Conservation (phyloP, 2,329 filamentous ascomycete genomes). For the Botrytis porri region DNA sequence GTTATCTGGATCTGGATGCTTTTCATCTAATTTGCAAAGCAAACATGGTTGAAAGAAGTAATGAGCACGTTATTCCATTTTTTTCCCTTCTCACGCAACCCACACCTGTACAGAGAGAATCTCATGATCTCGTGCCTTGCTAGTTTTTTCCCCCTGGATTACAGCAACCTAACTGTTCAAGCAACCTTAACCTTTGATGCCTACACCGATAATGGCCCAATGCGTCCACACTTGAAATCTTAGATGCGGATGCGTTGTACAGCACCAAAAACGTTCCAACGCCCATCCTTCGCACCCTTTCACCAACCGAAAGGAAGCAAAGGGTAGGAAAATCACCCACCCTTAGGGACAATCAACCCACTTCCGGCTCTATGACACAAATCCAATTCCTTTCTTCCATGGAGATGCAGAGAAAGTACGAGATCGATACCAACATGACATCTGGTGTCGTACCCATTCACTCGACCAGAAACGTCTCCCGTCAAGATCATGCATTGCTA, state of each 20-base stretch:
- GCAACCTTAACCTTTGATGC: slow-evolving; percentile 5
- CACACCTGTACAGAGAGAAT: background rate
- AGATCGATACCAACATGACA: background rate
- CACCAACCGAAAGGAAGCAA: slow-evolving; percentile 7
- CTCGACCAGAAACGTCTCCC: background rate
- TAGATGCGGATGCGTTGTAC: slow-evolving; percentile 14
- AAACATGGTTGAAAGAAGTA: background rate
- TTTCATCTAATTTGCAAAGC: background rate
- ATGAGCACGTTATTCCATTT: background rate
- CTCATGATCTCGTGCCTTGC: slow-evolving; percentile 17
- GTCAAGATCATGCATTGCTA: background rate
- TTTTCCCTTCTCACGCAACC: background rate
- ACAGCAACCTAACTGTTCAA: background rate
- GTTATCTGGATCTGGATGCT: background rate
- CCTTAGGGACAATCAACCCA: slow-evolving; percentile 5
- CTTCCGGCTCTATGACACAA: slow-evolving; percentile 12
- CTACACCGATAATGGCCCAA: slow-evolving; percentile 6
- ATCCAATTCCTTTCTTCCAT: background rate
- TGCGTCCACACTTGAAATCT: background rate
- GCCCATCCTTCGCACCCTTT: slow-evolving; percentile 5
- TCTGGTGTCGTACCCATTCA: background rate
- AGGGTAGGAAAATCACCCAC: background rate
- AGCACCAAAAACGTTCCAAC: background rate
- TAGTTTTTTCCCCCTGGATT: slow-evolving; percentile 14
- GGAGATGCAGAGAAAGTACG: background rate